These are phyloP conservation scores for Russula compacta DNA, from an alignment of 768 basidiomycete species.

Conservation along the genomic window DNA sequence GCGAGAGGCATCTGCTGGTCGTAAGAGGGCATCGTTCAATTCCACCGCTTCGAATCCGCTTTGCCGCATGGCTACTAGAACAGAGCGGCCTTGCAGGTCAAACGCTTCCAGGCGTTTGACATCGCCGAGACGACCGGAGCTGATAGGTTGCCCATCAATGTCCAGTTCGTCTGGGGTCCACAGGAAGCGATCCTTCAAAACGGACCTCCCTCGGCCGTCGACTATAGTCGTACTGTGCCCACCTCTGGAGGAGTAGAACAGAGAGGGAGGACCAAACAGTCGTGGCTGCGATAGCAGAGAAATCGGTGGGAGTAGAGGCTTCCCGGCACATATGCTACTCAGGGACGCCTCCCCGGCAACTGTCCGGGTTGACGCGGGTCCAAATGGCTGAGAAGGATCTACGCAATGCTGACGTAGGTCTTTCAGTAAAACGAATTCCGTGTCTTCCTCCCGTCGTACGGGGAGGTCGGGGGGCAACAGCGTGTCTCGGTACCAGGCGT, in stretches of 20 bases:
- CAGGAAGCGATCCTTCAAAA: conserved; percentile 68
- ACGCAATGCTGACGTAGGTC: conserved; percentile 71
- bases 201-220: conserved; percentile 76
- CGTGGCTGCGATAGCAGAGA: conserved; percentile 70
- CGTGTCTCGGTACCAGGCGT: conserved; percentile 82
- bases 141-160: conserved; percentile 31
- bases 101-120: conserved; percentile 78
- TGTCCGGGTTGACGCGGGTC: conserved; percentile 31
- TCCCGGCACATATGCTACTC: conserved; percentile 31
- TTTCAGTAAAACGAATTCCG: conserved; percentile 55
- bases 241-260: conserved; percentile 84
- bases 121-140: conserved; percentile 57
- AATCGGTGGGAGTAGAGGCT: conserved; percentile 59
- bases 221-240: conserved; percentile 85
- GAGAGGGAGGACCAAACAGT: conserved; percentile 78
- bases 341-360: conserved; percentile 24
- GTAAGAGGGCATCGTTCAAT: conserved; percentile 67
- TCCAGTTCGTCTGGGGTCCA: conserved; percentile 62
- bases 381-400: conserved; percentile 76
- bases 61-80: conserved; percentile 79
- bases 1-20: conserved; percentile 74
- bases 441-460: conserved; percentile 67
- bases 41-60: conserved; percentile 79
- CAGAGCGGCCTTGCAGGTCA: conserved; percentile 63
- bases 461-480: conserved; percentile 76